Conservation (phyloP, 495 filamentous ascomycete species). For the Aspergillus heteromorphus region DNA sequence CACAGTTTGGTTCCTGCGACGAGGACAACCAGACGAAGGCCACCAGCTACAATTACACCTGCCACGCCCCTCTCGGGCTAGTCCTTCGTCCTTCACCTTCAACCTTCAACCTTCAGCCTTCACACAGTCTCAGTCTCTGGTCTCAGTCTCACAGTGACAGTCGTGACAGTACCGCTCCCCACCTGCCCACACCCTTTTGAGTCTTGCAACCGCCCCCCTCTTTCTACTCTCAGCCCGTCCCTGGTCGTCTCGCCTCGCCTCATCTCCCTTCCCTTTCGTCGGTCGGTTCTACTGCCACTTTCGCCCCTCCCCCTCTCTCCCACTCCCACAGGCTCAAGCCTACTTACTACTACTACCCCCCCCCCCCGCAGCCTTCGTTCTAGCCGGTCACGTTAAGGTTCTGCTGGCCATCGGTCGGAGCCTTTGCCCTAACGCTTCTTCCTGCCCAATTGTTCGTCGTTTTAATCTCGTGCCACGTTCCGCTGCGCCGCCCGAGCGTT, state of each 20-base stretch:
- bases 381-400: constrained; percentile 12
- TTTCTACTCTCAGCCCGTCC: not conserved
- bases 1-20: constrained; percentile 1
- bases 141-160: too few species aligned
- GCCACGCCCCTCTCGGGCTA: too few species aligned
- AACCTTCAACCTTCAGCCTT: too few species aligned
- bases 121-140: too few species aligned
- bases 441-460: constrained; percentile 21
- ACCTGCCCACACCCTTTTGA: too few species aligned
- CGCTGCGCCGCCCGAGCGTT: constrained; percentile 21
- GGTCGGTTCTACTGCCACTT: constrained; percentile 1
- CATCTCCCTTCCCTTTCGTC: not conserved
- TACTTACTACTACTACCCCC: not conserved
- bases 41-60: not conserved
- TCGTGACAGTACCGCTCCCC: too few species aligned
- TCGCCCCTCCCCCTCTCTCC: not conserved
- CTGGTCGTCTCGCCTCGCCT: not conserved
- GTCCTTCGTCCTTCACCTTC: too few species aligned
- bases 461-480: constrained; percentile 28
- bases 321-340: too few species aligned
- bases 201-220: not conserved
- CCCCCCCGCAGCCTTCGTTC: constrained; percentile 9
- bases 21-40: not conserved
- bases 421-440: constrained; percentile 19
- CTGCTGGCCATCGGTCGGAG: constrained; percentile 14